A percentile compares a stretch with the other conserved stretches of the same genome.
These are phyloP conservation scores for Diutina rugosa DNA, from an alignment of 1,139 yeast species.

Conservation along the genomic window DNA sequence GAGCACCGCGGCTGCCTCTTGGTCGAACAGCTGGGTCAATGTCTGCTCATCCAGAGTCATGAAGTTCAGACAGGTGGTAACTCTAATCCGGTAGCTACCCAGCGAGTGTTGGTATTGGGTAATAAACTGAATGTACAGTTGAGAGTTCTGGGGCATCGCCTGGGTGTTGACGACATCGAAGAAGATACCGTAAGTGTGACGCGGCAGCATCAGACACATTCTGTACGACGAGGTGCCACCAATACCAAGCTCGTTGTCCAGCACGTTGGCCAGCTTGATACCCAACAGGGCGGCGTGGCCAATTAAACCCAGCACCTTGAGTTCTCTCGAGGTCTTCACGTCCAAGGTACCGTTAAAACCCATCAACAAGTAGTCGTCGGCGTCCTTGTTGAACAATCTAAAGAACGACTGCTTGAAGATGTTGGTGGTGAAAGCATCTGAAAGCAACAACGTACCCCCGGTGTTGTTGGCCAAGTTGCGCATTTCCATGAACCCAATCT, in stretches of 20 bases:
- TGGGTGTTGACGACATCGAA: slow-evolving; percentile 66
- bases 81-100: slow-evolving; percentile 78
- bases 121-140: slow-evolving; percentile 53
- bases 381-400: slow-evolving; percentile 77
- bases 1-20: slow-evolving; percentile 95
- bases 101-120: slow-evolving; percentile 73
- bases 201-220: slow-evolving; percentile 72
- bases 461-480: slow-evolving; percentile 76
- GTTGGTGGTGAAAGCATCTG: slow-evolving; percentile 95
- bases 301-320: slow-evolving; percentile 83
- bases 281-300: slow-evolving; percentile 82
- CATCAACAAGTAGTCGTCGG: slow-evolving; percentile 71
- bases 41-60: slow-evolving; percentile 30
- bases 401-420: slow-evolving; percentile 90
- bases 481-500: slow-evolving; percentile 96
- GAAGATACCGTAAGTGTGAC: slow-evolving; percentile 75
- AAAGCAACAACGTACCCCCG: slow-evolving; percentile 83
- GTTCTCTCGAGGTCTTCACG: slow-evolving; percentile 78
- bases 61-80: slow-evolving; percentile 72
- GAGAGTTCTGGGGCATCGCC: slow-evolving; percentile 34
- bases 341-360: slow-evolving; percentile 83
- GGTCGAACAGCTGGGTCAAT: slow-evolving; percentile 74
- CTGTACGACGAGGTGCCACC: slow-evolving; percentile 89
- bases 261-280: slow-evolving; percentile 54
- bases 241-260: slow-evolving; percentile 87